A percentile compares a stretch with the other conserved stretches of the same genome.
These are phyloP conservation scores for Esteya vermicola DNA, from an alignment of 2,329 filamentous ascomycete genomes.

Conservation along the genomic window DNA sequence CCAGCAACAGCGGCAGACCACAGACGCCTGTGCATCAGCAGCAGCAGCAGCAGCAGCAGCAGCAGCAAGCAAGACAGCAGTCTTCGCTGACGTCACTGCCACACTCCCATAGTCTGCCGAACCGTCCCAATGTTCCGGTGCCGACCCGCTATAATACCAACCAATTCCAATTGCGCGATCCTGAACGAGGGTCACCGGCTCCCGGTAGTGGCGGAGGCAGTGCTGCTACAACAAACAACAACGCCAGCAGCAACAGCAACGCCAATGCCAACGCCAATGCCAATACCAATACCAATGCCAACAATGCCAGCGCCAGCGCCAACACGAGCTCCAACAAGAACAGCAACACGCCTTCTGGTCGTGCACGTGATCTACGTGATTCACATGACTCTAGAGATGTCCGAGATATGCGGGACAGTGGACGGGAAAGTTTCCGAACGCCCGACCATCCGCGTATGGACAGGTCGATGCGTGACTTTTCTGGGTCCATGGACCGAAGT, in stretches of 20 bases:
- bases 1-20: constrained; percentile 11
- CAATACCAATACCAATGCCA: too few species aligned
- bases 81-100: constrained; percentile 19
- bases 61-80: constrained; percentile 13
- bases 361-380: constrained; percentile 23
- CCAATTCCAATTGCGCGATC: constrained; percentile 13
- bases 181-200: constrained; percentile 7
- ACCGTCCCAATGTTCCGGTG: constrained; percentile 14
- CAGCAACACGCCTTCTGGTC: constrained; percentile 23
- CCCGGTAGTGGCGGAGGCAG: neutral
- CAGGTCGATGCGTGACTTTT: constrained; percentile 22
- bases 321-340: too few species aligned
- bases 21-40: constrained; percentile 12
- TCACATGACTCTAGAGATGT: constrained; percentile 16
- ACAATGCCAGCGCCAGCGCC: too few species aligned
- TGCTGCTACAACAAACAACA: too few species aligned
- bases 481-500: constrained; percentile 7
- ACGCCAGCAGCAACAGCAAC: neutral
- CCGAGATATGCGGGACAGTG: constrained; percentile 21
- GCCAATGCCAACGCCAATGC: neutral
- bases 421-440: constrained; percentile 20
- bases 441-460: constrained; percentile 26
- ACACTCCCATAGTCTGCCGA: constrained; percentile 16
- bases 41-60: constrained; percentile 12
- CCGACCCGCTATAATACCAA: constrained; percentile 10